A percentile compares a stretch with the other conserved stretches of the same genome.
Evolutionary conservation across 345 rosid genomes (phyloP).

Genomic region (Rhizophora apiculata): DNA sequence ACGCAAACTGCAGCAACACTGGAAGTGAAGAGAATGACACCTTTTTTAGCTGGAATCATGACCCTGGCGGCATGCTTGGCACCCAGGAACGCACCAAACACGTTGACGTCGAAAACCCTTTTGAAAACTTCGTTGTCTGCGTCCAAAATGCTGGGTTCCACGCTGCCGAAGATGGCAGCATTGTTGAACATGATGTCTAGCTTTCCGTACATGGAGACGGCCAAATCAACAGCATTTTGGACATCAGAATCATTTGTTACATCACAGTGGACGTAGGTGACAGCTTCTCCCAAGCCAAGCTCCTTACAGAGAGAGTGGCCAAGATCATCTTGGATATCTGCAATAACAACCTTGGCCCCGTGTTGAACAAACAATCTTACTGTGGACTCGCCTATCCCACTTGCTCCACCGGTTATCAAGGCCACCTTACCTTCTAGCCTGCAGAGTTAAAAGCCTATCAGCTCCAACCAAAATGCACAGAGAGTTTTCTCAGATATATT

Average conservation of each 20-base stretch:
- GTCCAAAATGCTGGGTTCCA: background rate
- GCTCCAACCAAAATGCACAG: no score
- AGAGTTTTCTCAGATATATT: no score
- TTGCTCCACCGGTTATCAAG: conserved; percentile 27
- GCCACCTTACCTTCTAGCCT: conserved; percentile 38
- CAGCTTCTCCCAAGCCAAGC: conserved; percentile 4
- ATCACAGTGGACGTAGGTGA: conserved; percentile 28
- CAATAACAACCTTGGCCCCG: conserved; percentile 31
- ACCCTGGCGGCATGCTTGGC: conserved; percentile 38
- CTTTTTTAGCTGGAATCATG: conserved; percentile 22
- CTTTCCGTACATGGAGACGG: conserved; percentile 27
- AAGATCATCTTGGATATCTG: conserved; percentile 27
- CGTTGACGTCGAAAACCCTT: conserved; percentile 19
- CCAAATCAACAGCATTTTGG: conserved; percentile 19
- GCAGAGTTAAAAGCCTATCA: background rate
- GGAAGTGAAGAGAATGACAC: conserved; percentile 26
- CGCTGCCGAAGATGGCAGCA: conserved; percentile 17
- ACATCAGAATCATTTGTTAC: conserved; percentile 26
- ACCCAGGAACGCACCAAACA: conserved; percentile 18
- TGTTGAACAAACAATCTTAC: conserved; percentile 19
- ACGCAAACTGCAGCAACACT: conserved; percentile 9
- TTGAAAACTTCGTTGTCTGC: conserved; percentile 9
- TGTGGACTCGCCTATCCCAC: conserved; percentile 24
- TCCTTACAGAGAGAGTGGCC: conserved; percentile 21
- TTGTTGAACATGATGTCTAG: conserved; percentile 36